Percentiles rank a stretch among this genome's conserved stretches.
Evolutionary conservation across 2,329 filamentous ascomycete genomes (phyloP).

Genomic region (Cladosporium sphaerospermum): DNA sequence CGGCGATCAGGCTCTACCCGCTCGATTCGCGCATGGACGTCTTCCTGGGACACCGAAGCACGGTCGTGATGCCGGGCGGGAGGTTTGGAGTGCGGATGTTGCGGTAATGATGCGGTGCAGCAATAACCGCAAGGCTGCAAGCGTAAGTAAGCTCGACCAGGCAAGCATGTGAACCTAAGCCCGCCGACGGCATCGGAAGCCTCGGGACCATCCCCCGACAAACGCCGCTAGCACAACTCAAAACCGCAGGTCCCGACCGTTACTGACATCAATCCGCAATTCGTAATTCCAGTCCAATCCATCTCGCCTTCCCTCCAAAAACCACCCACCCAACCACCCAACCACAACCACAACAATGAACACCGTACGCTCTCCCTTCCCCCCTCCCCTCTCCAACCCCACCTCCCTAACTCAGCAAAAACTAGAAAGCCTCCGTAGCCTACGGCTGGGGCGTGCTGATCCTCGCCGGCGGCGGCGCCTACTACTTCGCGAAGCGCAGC

Average conservation of each 20-base stretch:
- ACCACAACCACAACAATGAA: slow-evolving; percentile 17
- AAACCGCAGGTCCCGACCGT: neutral
- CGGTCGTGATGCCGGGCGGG: no score
- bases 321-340: neutral
- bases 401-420: neutral
- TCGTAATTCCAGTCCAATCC: neutral
- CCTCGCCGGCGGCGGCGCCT: slow-evolving; percentile 80
- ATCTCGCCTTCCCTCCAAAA: neutral
- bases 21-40: no score
- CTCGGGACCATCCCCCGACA: neutral
- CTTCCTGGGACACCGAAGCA: no score
- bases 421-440: slow-evolving; percentile 40
- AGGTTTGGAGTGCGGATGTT: no score
- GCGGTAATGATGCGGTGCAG: no score
- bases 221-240: neutral
- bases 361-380: slow-evolving; percentile 17
- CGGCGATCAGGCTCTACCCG: no score
- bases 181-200: neutral
- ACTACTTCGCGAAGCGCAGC: slow-evolving; percentile 89
- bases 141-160: neutral
- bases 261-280: slow-evolving; percentile 5
- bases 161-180: neutral
- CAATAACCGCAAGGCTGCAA: no score
- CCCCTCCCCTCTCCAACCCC: neutral
- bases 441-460: slow-evolving; percentile 88